Evolutionary conservation across 768 basidiomycete species (phyloP).

Genomic region (Neoboletus brunneissimus): DNA sequence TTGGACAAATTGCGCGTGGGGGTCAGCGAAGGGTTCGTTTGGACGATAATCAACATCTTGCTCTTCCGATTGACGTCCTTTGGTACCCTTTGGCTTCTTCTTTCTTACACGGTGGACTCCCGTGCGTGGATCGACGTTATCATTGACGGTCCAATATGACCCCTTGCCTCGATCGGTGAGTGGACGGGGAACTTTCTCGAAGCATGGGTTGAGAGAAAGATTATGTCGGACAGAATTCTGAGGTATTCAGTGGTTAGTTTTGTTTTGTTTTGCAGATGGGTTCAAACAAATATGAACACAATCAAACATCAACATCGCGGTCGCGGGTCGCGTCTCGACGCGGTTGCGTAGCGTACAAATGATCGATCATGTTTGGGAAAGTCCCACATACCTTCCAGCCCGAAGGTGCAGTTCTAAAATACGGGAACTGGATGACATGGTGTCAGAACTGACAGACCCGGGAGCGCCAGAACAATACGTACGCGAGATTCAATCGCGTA

Average conservation of each 20-base stretch:
- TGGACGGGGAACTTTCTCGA: conserved; percentile 89
- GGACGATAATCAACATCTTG: conserved; percentile 65
- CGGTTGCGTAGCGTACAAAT: background rate
- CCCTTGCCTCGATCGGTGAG: conserved; percentile 89
- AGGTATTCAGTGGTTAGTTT: conserved; percentile 17
- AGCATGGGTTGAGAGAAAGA: conserved; percentile 85
- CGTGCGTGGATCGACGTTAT: conserved; percentile 84
- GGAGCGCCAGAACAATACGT: conserved; percentile 31
- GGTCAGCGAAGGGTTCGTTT: conserved; percentile 54
- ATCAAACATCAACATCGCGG: conserved; percentile 66
- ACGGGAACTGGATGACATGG: conserved; percentile 63
- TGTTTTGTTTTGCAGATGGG: conserved; percentile 28
- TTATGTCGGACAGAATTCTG: conserved; percentile 92
- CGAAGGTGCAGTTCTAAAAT: conserved; percentile 80
- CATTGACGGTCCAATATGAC: conserved; percentile 90
- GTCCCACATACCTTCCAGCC: conserved; percentile 81
- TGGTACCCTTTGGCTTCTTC: conserved; percentile 69
- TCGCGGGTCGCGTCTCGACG: conserved; percentile 36
- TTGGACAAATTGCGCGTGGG: conserved; percentile 53
- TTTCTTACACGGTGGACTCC: conserved; percentile 87
- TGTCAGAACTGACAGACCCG: conserved; percentile 7
- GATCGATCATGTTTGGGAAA: background rate
- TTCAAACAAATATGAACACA: conserved; percentile 57
- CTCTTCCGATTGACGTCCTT: conserved; percentile 51
- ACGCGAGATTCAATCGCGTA: conserved; percentile 89